A percentile compares a stretch with the other conserved stretches of the same genome.
Conservation (phyloP, 2,329 filamentous ascomycete genomes). For the Plectosphaerella sp. region DNA sequence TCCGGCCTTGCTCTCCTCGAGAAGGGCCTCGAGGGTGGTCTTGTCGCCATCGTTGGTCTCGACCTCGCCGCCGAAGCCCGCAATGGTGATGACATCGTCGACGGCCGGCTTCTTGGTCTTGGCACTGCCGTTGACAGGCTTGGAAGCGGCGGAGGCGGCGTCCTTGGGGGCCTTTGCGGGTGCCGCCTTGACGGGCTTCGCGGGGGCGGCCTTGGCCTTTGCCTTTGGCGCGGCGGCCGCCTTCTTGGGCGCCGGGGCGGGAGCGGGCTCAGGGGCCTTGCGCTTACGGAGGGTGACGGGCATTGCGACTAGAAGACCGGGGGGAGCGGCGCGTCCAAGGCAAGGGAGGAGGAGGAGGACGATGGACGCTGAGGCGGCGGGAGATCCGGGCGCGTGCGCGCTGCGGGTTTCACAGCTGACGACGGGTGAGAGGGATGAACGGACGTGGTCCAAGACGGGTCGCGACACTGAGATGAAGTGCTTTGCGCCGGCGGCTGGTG, state of each 20-base stretch:
- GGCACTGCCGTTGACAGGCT: slow-evolving; percentile 22
- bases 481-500: too few relatives aligned
- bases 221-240: slow-evolving; percentile 32
- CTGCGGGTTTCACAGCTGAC: too few relatives aligned
- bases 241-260: slow-evolving; percentile 24
- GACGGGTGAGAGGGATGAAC: too few relatives aligned
- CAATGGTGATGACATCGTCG: slow-evolving; percentile 52
- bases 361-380: not conserved
- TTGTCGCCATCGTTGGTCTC: slow-evolving; percentile 80
- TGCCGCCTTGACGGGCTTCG: slow-evolving; percentile 29
- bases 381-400: too few relatives aligned
- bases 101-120: slow-evolving; percentile 41
- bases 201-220: slow-evolving; percentile 30
- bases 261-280: slow-evolving; percentile 47
- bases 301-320: slow-evolving; percentile 32
- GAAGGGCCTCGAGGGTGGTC: slow-evolving; percentile 73
- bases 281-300: slow-evolving; percentile 57
- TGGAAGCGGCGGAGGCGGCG: slow-evolving; percentile 18
- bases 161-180: slow-evolving; percentile 27
- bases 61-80: slow-evolving; percentile 65
- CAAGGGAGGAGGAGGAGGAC: not conserved
- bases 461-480: too few relatives aligned
- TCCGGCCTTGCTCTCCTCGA: slow-evolving; percentile 78
- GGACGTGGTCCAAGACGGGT: too few relatives aligned
- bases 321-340: not conserved